phyloP scores from a whole-genome alignment of 2,329 filamentous ascomycete species.

The Biscogniauxia sp. region DNA sequence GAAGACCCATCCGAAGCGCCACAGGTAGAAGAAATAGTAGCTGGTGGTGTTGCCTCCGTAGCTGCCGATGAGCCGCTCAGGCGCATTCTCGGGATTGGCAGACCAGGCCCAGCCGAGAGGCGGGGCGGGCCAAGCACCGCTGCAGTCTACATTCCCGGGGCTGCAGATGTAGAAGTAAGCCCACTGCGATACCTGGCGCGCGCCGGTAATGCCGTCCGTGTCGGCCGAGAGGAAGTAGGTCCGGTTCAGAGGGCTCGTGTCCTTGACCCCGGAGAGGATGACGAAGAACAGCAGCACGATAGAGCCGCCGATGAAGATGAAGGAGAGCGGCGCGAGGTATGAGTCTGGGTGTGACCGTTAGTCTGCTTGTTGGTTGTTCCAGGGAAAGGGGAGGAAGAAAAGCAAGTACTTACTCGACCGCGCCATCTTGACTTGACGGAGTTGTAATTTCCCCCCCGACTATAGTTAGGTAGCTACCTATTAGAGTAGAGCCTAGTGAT shows the following conservation, averaged over 20 bases:
- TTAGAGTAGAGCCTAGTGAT: not conserved
- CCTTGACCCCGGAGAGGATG: slow-evolving; percentile 54
- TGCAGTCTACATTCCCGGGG: slow-evolving; percentile 62
- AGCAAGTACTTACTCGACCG: slow-evolving; percentile 11
- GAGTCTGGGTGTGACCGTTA: slow-evolving; percentile 4
- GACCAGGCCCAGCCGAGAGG: slow-evolving; percentile 72
- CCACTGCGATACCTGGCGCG: slow-evolving; percentile 73
- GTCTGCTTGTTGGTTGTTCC: not conserved
- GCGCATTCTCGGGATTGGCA: slow-evolving; percentile 42
- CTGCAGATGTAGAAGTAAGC: slow-evolving; percentile 86
- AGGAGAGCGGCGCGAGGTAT: slow-evolving; percentile 26
- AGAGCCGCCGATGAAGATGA: slow-evolving; percentile 48
- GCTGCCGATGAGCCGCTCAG: slow-evolving; percentile 47
- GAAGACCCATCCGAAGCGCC: slow-evolving; percentile 91
- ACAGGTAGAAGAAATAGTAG: slow-evolving; percentile 72
- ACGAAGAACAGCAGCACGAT: slow-evolving; percentile 58
- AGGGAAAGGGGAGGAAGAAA: no score
- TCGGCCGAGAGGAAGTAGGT: slow-evolving; percentile 86
- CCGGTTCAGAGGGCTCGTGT: slow-evolving; percentile 58
- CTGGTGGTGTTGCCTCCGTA: slow-evolving; percentile 56
- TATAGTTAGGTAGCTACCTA: not conserved
- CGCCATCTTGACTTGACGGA: slow-evolving; percentile 15
- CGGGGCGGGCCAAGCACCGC: slow-evolving; percentile 57
- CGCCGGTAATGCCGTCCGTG: slow-evolving; percentile 69
- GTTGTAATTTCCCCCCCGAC: not conserved